Percentiles rank a stretch among this genome's conserved stretches.
Conservation (phyloP, 2,329 filamentous ascomycete species). For the Sarocladium kiliense region DNA sequence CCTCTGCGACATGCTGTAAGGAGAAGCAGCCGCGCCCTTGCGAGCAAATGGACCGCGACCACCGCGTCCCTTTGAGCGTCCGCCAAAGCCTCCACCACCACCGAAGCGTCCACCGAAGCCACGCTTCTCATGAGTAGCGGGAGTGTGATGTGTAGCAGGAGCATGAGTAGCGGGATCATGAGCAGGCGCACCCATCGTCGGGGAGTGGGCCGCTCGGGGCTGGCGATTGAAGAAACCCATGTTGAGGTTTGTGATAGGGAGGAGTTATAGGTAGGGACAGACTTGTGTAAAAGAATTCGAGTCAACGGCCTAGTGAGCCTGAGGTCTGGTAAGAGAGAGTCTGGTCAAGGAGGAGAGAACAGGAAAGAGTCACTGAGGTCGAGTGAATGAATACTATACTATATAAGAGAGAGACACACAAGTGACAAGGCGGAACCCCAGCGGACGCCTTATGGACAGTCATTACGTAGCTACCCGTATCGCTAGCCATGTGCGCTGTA, state of each 20-base stretch:
- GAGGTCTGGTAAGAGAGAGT: no score
- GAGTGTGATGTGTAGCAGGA: not conserved
- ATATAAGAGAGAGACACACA: not conserved
- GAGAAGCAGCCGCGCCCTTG: constrained; percentile 5
- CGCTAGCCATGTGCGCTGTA: not conserved
- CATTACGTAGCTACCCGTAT: constrained; percentile 2
- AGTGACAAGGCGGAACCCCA: not conserved
- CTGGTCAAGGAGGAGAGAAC: no score
- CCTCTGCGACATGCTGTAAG: constrained; percentile 40
- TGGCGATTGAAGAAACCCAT: constrained; percentile 11
- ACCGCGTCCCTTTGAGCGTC: not conserved
- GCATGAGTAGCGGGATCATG: no score
- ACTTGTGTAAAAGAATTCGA: no score
- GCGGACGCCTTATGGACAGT: no score
- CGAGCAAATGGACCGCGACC: not conserved
- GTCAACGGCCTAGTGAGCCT: no score
- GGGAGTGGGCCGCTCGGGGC: not conserved
- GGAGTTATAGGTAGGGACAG: not conserved
- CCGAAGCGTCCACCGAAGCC: not conserved
- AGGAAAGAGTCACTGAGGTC: not conserved
- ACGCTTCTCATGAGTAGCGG: not conserved
- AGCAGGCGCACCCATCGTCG: not conserved
- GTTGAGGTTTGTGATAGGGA: not conserved
- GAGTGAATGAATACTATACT: not conserved
- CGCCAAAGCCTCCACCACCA: not conserved